phyloP scores from a whole-genome alignment of 2,329 filamentous ascomycete genomes.

The Neopestalotiopsis sp. region DNA sequence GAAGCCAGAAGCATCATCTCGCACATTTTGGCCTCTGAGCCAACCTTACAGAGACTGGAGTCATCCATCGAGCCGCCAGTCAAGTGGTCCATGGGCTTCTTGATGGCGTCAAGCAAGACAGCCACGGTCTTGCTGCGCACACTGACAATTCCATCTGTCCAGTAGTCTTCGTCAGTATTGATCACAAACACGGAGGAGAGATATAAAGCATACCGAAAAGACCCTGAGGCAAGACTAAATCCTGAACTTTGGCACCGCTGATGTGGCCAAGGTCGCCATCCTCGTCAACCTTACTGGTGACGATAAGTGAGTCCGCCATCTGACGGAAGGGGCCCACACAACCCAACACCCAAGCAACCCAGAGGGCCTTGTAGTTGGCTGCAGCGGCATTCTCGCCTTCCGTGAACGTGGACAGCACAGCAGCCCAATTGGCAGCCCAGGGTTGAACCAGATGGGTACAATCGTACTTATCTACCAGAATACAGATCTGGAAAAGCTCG shows the following conservation, averaged over 20 bases:
- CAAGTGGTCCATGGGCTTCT: constrained; percentile 19
- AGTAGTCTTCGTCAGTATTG: not conserved
- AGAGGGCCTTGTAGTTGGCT: constrained; percentile 26
- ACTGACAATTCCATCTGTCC: constrained; percentile 22
- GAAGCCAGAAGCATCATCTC: constrained; percentile 34
- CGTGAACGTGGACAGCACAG: constrained; percentile 17
- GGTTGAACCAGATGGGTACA: constrained; percentile 30
- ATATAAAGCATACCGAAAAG: constrained; percentile 25
- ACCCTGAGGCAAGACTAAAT: constrained; percentile 27
- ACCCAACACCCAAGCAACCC: constrained; percentile 31
- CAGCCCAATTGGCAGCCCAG: constrained; percentile 29
- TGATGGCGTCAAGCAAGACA: constrained; percentile 23
- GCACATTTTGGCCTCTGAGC: constrained; percentile 25
- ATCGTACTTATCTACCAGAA: constrained; percentile 24
- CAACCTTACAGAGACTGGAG: constrained; percentile 15
- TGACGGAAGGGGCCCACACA: constrained; percentile 26
- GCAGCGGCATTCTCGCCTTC: constrained; percentile 15
- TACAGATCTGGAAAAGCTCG: constrained; percentile 28
- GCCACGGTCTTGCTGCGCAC: constrained; percentile 23
- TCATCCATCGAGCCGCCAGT: not conserved
- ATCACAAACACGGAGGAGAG: not conserved
- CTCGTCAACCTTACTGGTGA: constrained; percentile 24
- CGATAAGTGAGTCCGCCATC: constrained; percentile 28
- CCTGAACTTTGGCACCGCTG: constrained; percentile 23
- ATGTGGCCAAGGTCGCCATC: constrained; percentile 28